Percentiles rank a stretch among this genome's conserved stretches.
Evolutionary conservation across 768 basidiomycete genomes (phyloP).

Genomic region (Auricularia auricula-judae): DNA sequence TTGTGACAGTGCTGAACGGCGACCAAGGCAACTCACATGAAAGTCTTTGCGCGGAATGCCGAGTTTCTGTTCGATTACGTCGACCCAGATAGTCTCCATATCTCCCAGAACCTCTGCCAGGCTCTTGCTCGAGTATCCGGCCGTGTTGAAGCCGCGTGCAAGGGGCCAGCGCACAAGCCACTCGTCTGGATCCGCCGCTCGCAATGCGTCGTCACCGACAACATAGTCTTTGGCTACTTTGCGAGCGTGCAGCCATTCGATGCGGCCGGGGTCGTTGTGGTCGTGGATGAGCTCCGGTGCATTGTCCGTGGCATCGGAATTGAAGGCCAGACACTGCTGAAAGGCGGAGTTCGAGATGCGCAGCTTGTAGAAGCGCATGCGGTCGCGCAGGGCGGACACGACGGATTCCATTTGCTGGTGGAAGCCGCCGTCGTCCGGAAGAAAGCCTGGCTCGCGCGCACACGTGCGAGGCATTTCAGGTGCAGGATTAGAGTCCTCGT

Average conservation of each 20-base stretch:
- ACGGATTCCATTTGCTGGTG: conserved; percentile 61
- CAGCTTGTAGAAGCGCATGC: conserved; percentile 81
- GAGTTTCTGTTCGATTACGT: conserved; percentile 49
- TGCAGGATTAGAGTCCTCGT: neutral
- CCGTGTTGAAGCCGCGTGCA: conserved; percentile 69
- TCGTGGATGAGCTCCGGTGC: conserved; percentile 79
- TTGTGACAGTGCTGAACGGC: too few relatives aligned
- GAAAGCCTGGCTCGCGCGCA: neutral
- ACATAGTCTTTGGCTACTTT: conserved; percentile 37
- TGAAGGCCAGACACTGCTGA: conserved; percentile 16
- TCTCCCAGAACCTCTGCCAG: conserved; percentile 63
- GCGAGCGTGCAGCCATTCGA: conserved; percentile 68
- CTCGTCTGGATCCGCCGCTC: conserved; percentile 53
- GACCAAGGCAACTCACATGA: conserved; percentile 33
- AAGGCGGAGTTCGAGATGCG: conserved; percentile 56
- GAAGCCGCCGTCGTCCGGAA: conserved; percentile 46
- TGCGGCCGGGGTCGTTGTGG: conserved; percentile 67
- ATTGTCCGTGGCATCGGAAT: conserved; percentile 24
- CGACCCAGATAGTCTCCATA: conserved; percentile 55
- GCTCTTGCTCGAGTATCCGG: conserved; percentile 54
- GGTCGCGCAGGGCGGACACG: conserved; percentile 65
- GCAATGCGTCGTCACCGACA: conserved; percentile 60
- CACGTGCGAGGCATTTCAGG: neutral
- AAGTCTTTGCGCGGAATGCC: conserved; percentile 41
- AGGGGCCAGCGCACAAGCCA: conserved; percentile 77